Percentiles rank a stretch among this genome's conserved stretches.
These are phyloP conservation scores for Pontederia paniculata DNA, from an alignment of 176 grass and related monocot genomes.

Conservation along the genomic window DNA sequence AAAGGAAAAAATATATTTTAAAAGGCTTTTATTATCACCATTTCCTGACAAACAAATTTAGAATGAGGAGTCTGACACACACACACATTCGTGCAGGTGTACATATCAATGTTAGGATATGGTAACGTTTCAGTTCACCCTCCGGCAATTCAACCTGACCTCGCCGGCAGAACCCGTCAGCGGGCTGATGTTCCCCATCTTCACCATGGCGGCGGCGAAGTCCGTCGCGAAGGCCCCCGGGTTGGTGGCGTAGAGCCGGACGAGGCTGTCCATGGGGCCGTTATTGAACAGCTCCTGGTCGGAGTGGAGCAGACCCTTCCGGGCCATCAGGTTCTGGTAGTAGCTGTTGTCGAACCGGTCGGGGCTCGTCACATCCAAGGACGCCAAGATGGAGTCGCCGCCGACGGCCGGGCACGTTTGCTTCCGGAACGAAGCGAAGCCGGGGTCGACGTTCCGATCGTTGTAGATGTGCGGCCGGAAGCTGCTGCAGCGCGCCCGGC, in stretches of 20 bases:
- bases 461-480: background rate
- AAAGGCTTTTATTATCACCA: too few species aligned
- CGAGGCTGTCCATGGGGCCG: background rate
- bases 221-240: background rate
- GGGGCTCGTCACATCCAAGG: background rate
- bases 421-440: background rate
- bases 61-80: too few species aligned
- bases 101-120: background rate
- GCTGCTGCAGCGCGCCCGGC: background rate
- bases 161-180: background rate
- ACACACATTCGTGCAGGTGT: background rate
- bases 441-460: background rate
- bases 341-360: slow-evolving; percentile 3
- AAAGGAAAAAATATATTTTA: too few species aligned
- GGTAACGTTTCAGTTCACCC: background rate
- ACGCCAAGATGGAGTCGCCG: background rate
- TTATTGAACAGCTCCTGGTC: slow-evolving; percentile 8
- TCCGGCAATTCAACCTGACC: slow-evolving; percentile 5
- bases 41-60: too few species aligned
- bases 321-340: slow-evolving; percentile 1
- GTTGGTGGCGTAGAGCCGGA: background rate
- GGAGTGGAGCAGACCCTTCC: background rate
- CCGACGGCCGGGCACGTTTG: slow-evolving; percentile 1
- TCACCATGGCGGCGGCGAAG: slow-evolving; percentile 10
- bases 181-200: slow-evolving; percentile 5